Evolutionary conservation across 495 filamentous ascomycete genomes (phyloP), one percentile per base, ranked within the genome.

Genomic region (Symbiotaphrina buchneri): DNA sequence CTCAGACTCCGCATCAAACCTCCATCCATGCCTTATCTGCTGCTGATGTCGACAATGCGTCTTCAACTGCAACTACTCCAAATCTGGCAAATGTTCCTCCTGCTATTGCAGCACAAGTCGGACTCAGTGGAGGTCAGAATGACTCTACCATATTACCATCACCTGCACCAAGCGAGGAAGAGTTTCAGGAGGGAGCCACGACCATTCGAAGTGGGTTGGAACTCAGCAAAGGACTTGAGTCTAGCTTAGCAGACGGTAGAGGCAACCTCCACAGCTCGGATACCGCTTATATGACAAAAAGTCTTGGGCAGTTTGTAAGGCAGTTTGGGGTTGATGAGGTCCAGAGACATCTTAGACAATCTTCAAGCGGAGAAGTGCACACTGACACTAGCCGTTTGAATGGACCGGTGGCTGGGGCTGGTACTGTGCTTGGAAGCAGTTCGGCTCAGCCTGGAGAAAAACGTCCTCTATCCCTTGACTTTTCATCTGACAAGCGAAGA

Each of bases 91-190:
- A 32, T 16, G n/a, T n/a, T n/a, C n/a, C n/a, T n/a, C n/a, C n/a
- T n/a, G n/a, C n/a, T n/a, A n/a, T n/a, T n/a, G 22, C 18, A 23
- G 30, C 8, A 32, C 25, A 32, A 19, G 16, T 10, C 22, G n/a
- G 30, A 14, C 16, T 20, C 25, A 18, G 5, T 11, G 6, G 14
- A 10, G 30, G 3, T 7, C 4, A 19, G 7, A 23, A 19, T 36
- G 11, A 21, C n/a, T 8, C 14, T 10, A 37, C 30, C 11, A 30
- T 63, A 16, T 51, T 67, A 25, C 66, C 58, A 1, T 68, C 67
- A 10, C 65, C 66, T 24, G 54, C 61, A 11, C 57, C 61, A 3
- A 70, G 59, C 42, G 56, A 65, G 36, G 64, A 64, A 30, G 52
- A 52, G 13, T 63, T 55, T 37, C 57, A 56, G 19, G 45, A 18